Evolutionary conservation across 768 basidiomycete genomes (phyloP).

Genomic region (Nevesoporus exiguus): DNA sequence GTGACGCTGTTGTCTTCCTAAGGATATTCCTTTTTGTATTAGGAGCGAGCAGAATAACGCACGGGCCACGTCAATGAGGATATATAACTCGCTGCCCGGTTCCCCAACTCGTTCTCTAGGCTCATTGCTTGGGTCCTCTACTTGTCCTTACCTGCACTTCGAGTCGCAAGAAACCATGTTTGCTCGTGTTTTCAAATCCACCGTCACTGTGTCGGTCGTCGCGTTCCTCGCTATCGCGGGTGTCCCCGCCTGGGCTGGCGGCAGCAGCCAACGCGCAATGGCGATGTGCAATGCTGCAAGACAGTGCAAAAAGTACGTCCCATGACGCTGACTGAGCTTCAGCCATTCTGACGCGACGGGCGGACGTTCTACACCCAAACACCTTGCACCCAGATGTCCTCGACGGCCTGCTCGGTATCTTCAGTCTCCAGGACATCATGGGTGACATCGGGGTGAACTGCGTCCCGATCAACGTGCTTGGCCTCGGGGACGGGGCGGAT

Average conservation of each 20-base stretch:
- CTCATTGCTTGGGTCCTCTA: not conserved
- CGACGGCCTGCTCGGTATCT: not conserved
- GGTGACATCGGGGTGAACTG: constrained; percentile 10
- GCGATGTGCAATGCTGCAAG: constrained; percentile 12
- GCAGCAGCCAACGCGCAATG: constrained; percentile 7
- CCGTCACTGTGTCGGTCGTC: constrained; percentile 8
- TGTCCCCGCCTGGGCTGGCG: not conserved
- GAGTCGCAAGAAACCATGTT: constrained; percentile 10
- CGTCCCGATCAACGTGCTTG: constrained; percentile 2
- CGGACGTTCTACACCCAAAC: not conserved
- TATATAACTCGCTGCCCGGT: constrained; percentile 8
- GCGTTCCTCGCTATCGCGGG: constrained; percentile 5
- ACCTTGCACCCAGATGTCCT: not conserved
- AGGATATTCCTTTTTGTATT: not conserved
- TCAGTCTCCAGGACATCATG: not conserved
- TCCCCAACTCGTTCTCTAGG: not conserved
- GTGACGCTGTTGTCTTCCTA: not conserved
- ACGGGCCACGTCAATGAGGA: constrained; percentile 8
- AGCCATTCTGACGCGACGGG: not conserved
- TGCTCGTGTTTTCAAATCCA: constrained; percentile 9
- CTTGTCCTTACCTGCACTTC: not conserved
- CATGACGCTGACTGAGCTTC: not conserved
- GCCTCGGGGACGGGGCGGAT: not conserved
- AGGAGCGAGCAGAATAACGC: not conserved
- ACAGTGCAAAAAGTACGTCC: not conserved